Percentiles rank a stretch among this genome's conserved stretches.
Conservation (phyloP, 805 yeast genomes). For the Candida patagonica region DNA sequence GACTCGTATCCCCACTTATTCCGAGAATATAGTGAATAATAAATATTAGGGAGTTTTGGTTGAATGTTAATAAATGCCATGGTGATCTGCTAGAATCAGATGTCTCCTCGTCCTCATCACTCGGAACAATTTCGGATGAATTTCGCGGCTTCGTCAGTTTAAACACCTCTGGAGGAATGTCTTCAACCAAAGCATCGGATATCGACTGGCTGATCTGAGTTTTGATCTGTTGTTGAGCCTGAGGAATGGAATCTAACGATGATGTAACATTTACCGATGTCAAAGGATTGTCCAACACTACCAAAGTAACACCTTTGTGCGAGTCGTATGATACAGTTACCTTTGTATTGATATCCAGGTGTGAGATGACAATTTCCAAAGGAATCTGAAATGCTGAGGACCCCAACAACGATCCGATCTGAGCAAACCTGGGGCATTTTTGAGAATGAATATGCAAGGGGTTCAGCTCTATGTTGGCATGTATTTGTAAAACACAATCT, state of each 20-base stretch:
- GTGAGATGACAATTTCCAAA: slow-evolving; percentile 18
- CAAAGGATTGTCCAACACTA: slow-evolving; percentile 25
- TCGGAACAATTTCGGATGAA: no score
- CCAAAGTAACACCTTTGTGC: slow-evolving; percentile 21
- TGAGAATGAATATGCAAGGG: slow-evolving; percentile 37
- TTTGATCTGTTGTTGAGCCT: slow-evolving; percentile 20
- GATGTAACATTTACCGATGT: slow-evolving; percentile 21
- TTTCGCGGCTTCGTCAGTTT: slow-evolving; percentile 18
- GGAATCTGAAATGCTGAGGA: slow-evolving; percentile 23
- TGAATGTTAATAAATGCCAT: no score
- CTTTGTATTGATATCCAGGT: slow-evolving; percentile 17
- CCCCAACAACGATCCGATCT: slow-evolving; percentile 22
- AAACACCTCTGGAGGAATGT: slow-evolving; percentile 27
- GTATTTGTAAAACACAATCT: slow-evolving; percentile 60
- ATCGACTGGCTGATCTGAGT: slow-evolving; percentile 18
- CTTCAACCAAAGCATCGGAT: slow-evolving; percentile 25
- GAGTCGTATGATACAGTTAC: slow-evolving; percentile 25
- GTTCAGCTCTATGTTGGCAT: slow-evolving; percentile 71
- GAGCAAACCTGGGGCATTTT: slow-evolving; percentile 15
- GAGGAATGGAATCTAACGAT: slow-evolving; percentile 26
- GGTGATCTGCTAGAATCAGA: no score
- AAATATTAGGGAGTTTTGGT: no score
- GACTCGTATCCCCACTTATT: no score
- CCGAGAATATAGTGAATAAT: no score
- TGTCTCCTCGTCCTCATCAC: no score